phyloP scores from a whole-genome alignment of 768 basidiomycete genomes.

The Leccinellum luteum region DNA sequence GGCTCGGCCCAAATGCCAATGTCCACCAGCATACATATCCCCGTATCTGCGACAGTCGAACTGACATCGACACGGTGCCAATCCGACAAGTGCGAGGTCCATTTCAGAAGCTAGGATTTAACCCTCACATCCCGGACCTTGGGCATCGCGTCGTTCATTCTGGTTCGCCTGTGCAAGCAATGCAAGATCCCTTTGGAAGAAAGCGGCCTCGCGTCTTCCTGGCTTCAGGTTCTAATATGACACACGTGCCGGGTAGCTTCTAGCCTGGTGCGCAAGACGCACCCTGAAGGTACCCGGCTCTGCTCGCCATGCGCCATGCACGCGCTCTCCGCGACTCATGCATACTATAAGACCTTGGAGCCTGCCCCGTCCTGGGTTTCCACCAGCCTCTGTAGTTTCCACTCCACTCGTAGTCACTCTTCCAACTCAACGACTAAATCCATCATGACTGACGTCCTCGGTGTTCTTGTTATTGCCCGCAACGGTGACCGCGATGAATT shows the following conservation, averaged over 20 bases:
- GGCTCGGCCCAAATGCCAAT: neutral
- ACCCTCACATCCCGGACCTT: conserved; percentile 14
- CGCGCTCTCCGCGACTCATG: conserved; percentile 20
- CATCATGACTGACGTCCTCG: conserved; percentile 55
- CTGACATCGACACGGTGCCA: neutral
- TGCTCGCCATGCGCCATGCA: conserved; percentile 28
- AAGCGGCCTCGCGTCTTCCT: conserved; percentile 35
- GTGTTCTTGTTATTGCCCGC: conserved; percentile 74
- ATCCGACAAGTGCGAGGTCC: conserved; percentile 3
- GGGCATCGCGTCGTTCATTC: conserved; percentile 29
- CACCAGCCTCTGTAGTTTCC: conserved; percentile 18
- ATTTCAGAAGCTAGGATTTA: conserved; percentile 15
- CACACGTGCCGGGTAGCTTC: conserved; percentile 21
- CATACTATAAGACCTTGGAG: conserved; percentile 26
- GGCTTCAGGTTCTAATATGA: conserved; percentile 25
- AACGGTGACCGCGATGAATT: conserved; percentile 73
- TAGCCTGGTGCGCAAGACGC: conserved; percentile 13
- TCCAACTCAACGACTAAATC: conserved; percentile 11
- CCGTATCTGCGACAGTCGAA: conserved; percentile 7
- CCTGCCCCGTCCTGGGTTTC: conserved; percentile 5
- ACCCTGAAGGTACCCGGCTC: conserved; percentile 27
- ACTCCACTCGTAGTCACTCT: conserved; percentile 15
- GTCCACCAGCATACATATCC: neutral
- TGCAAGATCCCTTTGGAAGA: conserved; percentile 26
- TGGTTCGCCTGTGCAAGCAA: conserved; percentile 29